These are phyloP conservation scores for Gorgonomyces haynaldii DNA, from an alignment of 192 early-diverging fungal species.

Conservation along the genomic window DNA sequence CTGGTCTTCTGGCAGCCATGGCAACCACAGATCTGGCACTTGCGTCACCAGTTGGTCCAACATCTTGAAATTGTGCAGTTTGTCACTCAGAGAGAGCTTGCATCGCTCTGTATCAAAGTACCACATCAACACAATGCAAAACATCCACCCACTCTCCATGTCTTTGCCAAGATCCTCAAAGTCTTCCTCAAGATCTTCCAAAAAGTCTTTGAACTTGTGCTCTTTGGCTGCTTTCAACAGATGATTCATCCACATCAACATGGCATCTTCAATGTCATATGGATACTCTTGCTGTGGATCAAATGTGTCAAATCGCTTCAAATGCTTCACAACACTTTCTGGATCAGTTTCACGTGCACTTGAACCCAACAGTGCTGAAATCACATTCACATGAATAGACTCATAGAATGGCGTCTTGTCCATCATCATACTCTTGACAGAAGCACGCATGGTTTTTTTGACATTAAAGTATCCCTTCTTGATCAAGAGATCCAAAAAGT, in stretches of 20 bases:
- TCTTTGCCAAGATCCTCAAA: conserved; percentile 19
- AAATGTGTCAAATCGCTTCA: conserved; percentile 18
- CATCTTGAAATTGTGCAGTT: background rate
- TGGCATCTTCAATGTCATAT: conserved; percentile 40
- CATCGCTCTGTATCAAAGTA: conserved; percentile 12
- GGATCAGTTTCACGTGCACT: conserved; percentile 4
- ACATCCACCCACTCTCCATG: conserved; percentile 20
- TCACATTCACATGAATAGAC: conserved; percentile 34
- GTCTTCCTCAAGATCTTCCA: conserved; percentile 1
- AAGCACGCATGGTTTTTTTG: conserved; percentile 17
- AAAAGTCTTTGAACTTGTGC: background rate
- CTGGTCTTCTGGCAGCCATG: background rate
- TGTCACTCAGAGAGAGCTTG: background rate
- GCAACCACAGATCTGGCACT: background rate
- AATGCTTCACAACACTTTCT: conserved; percentile 16
- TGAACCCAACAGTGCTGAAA: conserved; percentile 25
- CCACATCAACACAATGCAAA: conserved; percentile 9
- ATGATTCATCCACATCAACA: conserved; percentile 34
- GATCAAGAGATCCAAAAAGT: conserved; percentile 23
- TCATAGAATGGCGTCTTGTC: conserved; percentile 42
- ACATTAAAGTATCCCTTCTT: conserved; percentile 26
- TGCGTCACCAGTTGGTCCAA: background rate
- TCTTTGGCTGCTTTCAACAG: background rate
- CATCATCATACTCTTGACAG: conserved; percentile 31
- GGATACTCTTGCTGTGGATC: conserved; percentile 16